Base-by-base conservation (phyloP, 1,284 basidiomycete species). In the Anthracocystis walkeri region DNA sequence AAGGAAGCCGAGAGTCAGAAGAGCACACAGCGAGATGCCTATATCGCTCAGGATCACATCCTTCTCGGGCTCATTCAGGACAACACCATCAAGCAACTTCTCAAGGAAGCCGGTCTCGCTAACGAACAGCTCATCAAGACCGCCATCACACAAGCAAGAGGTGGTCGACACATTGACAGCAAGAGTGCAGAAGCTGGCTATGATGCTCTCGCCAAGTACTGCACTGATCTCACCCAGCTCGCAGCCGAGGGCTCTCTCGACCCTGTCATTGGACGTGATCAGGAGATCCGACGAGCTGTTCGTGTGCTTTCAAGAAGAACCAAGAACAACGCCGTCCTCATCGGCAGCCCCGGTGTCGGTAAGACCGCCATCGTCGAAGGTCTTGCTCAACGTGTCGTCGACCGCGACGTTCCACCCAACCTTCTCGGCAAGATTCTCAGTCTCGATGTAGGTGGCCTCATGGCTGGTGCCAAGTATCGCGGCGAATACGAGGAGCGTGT, bases 401-500 rank as follows among this genome's bases (percentile, higher is more conserved):
- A 96, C 82, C 91, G 94, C 59, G 94, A 97, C 86, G 94, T 97
- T 6, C 95, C 95, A 27, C 93, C 93, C n/a, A 90, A 89, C 65
- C 89, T 97, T 29, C 88, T 97, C 58, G 90, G 91, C 40, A 90
- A 93, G 33, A 88, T 97, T n/a, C 92, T 91, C 65, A 77, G 57
- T 8, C 88, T 95, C 25, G 95, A 97, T 85, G 92, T 97, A 91
- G 96, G 94, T 75, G 93, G 95, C 0, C 89, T 97, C 66, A 96
- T 95, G 92, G 94, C 95, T 7, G 94, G 96, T 58, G 95, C 94
- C 38, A 95, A 94, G 86, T 96, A 93, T 88, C 94, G 94, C 86
- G 95, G 95, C 67, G 94, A 98, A 87, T 99, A 95, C 86, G 96
- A 99, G 87, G 96, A 99, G 85, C 92, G 96, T 52, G 91, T 98